These are phyloP conservation scores for Paramecium biaurelia DNA, from an alignment of 73 alveolate genomes.

Conservation along the genomic window DNA sequence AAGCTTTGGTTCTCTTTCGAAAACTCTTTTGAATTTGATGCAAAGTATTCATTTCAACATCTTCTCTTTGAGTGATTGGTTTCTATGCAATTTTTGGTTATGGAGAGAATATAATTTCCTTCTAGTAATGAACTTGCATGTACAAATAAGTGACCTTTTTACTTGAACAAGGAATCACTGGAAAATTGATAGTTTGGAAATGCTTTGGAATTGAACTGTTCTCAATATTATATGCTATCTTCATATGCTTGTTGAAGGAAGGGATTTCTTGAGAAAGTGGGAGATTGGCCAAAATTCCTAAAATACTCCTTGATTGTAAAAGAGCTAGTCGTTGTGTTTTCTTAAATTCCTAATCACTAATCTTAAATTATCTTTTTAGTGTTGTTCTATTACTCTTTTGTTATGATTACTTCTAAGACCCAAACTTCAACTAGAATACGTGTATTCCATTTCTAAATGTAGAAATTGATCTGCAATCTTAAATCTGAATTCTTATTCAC, in stretches of 20 bases:
- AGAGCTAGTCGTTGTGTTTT: neutral
- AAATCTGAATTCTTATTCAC: neutral
- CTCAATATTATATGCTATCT: neutral
- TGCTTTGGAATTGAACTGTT: neutral
- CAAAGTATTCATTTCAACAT: neutral
- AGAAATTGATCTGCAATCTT: constrained; percentile 7
- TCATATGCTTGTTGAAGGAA: neutral
- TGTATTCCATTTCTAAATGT: neutral
- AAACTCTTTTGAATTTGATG: neutral
- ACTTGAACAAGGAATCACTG: constrained; percentile 10
- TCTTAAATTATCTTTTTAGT: neutral
- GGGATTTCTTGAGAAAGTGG: neutral
- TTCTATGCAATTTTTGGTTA: neutral
- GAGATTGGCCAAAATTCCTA: neutral
- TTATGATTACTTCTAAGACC: constrained; percentile 30
- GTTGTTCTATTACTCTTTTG: constrained; percentile 12
- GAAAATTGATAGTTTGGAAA: constrained; percentile 14
- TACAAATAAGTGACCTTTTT: neutral
- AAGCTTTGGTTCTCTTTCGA: neutral
- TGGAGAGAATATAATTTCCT: neutral
- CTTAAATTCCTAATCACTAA: neutral
- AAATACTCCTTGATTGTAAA: neutral
- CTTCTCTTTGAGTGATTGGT: neutral
- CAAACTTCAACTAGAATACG: neutral
- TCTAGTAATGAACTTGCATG: neutral